Percentiles rank a stretch among this genome's conserved stretches.
phyloP scores from a whole-genome alignment of 1,139 yeast genomes.

The Geotrichum bryndzae region DNA sequence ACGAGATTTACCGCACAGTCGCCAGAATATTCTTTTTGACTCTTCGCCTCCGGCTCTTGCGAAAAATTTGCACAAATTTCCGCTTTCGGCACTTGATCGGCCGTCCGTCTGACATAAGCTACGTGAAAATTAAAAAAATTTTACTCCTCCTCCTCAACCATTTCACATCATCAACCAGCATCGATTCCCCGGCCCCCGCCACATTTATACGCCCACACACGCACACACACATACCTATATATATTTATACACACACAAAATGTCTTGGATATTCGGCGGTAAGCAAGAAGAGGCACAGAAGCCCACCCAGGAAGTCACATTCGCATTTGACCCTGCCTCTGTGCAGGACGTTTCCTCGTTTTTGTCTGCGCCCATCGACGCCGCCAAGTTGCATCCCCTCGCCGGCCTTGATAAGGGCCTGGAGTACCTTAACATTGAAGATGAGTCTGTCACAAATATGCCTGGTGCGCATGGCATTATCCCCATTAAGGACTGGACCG shows the following conservation, averaged over 20 bases:
- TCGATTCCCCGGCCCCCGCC: not conserved
- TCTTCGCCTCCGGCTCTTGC: not conserved
- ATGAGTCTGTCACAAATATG: constrained; percentile 62
- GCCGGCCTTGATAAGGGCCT: constrained; percentile 84
- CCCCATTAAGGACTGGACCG: constrained; percentile 96
- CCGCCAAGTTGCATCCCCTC: constrained; percentile 78
- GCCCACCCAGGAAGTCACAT: constrained; percentile 27
- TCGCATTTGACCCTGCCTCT: constrained; percentile 58
- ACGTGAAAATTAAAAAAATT: not conserved
- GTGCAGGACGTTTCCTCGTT: constrained; percentile 60
- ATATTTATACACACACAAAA: constrained; percentile 23
- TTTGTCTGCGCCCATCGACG: constrained; percentile 63
- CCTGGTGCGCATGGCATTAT: constrained; percentile 87
- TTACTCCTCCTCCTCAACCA: not conserved
- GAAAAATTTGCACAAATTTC: not conserved
- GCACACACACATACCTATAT: not conserved
- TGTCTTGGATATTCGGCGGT: constrained; percentile 71
- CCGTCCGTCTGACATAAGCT: not conserved
- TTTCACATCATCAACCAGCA: not conserved
- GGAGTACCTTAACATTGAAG: constrained; percentile 86
- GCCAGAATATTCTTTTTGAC: not conserved
- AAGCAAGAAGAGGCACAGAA: constrained; percentile 30
- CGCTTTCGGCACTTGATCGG: not conserved
- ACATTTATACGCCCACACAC: not conserved
- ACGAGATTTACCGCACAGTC: not conserved